These are phyloP conservation scores for Xylaria curta DNA, from an alignment of 495 filamentous ascomycete genomes.

Conservation along the genomic window DNA sequence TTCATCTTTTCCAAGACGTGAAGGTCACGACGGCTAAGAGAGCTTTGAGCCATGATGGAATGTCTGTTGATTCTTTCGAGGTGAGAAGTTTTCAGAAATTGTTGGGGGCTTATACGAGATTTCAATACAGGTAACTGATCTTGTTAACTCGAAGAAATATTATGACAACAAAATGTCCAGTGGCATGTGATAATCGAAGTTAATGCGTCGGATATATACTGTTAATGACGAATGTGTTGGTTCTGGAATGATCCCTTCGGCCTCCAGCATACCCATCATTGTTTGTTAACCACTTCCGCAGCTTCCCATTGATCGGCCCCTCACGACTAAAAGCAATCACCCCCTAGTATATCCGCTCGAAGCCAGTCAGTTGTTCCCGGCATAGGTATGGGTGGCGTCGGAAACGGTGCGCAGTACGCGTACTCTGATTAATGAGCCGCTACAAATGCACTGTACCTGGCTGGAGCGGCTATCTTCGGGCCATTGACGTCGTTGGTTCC, in stretches of 20 bases:
- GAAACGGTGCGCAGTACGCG: background rate
- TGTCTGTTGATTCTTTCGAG: background rate
- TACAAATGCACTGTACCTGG: background rate
- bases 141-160: background rate
- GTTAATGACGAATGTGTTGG: background rate
- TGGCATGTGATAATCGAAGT: background rate
- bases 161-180: background rate
- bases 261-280: background rate
- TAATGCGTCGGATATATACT: background rate
- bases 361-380: background rate
- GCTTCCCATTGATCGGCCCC: background rate
- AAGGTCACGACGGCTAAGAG: conserved; percentile 72
- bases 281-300: background rate
- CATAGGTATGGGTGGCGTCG: conserved; percentile 27
- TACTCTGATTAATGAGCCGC: background rate
- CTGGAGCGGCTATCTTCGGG: conserved; percentile 27
- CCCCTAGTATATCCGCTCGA: conserved; percentile 5
- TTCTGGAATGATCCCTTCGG: background rate
- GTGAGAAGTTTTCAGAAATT: background rate
- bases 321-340: background rate
- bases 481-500: conserved; percentile 20
- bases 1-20: conserved; percentile 79
- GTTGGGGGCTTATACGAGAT: background rate
- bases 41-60: conserved; percentile 52
- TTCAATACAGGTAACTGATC: background rate